Base-by-base conservation (phyloP, 345 rosid genomes). In the Citrus cavaleriei region DNA sequence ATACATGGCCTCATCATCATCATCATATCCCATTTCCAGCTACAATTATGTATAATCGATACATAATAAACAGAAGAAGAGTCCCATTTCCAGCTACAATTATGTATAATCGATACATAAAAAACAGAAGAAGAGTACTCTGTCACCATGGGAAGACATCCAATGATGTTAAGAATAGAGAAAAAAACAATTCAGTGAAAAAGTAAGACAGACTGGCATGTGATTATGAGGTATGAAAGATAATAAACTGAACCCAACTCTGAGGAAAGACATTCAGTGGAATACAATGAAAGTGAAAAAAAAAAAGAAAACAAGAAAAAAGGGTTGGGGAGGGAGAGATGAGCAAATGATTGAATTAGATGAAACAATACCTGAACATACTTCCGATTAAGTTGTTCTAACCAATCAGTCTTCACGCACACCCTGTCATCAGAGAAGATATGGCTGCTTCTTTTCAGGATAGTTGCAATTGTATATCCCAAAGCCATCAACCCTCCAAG, bases 401-500 rank as follows among this genome's bases (percentile, higher is more conserved):
- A 86, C 99, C 99, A 95, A 82, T 95, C 98, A 76, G 93, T 92
- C 84, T 95, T 95, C 81, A 95, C 90, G 25, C 87, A 87, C 61
- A 92, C 93, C 87, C 83, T 91, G 63, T 94, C 93, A 80, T 88
- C 86, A 68, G 68, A 84, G 85, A 95, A 93, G 73, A 92, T 77
- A 75, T 95, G 98, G 88, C 99, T 95, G 83, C 93, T 95, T 83
- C 99, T 87, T 83, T 95, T 95, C 79, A 95, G 83, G 85, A 95
- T 95, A 59, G 95, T 68, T 61, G 99, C 99, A 75, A 95, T 95
- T 70, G 98, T 92, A 84, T 95, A 95, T 21, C 99, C 99, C 80
- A 95, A 81, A 68, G 99, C 99, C 99, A 95, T 95, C 79, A 95
- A 82, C 68, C 99, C 99, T 85, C 99, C 99, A 34, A 95, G 89